A percentile compares a stretch with the other conserved stretches of the same genome.
phyloP scores from a whole-genome alignment of 768 basidiomycete genomes.

The Hemileccinum rubropunctum region DNA sequence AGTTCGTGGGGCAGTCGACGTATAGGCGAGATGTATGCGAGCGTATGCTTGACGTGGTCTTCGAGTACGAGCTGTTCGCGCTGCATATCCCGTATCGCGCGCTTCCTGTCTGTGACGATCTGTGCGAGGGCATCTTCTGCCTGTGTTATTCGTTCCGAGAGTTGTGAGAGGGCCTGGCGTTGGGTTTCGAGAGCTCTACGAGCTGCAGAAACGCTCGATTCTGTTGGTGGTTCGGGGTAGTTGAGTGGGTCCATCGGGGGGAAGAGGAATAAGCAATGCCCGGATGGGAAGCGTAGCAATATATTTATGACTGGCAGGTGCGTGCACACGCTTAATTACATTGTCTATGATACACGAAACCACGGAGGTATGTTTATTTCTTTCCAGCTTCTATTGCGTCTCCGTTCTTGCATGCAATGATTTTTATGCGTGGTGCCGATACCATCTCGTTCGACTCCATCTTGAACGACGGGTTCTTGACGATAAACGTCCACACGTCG shows the following conservation, averaged over 20 bases:
- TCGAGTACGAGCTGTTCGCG: slow-evolving; percentile 48
- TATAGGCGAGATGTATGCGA: slow-evolving; percentile 72
- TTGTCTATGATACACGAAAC: no score
- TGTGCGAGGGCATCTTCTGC: slow-evolving; percentile 58
- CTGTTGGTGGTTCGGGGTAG: slow-evolving; percentile 61
- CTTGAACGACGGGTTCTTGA: slow-evolving; percentile 90
- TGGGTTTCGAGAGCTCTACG: slow-evolving; percentile 41
- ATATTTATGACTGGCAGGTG: no score
- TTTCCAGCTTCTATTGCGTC: slow-evolving; percentile 83
- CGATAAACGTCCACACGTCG: slow-evolving; percentile 99
- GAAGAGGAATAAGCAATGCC: slow-evolving; percentile 6
- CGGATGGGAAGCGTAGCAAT: slow-evolving; percentile 26
- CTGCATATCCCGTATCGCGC: slow-evolving; percentile 53
- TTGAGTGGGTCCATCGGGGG: slow-evolving; percentile 25
- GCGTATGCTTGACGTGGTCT: slow-evolving; percentile 44
- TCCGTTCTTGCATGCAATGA: slow-evolving; percentile 97
- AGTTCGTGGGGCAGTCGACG: slow-evolving; percentile 69
- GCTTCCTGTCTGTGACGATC: slow-evolving; percentile 53
- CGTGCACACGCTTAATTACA: no score
- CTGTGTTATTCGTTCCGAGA: slow-evolving; percentile 47
- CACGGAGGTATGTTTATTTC: slow-evolving; percentile 55
- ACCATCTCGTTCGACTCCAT: slow-evolving; percentile 90
- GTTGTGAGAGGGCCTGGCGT: slow-evolving; percentile 22
- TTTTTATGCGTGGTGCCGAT: slow-evolving; percentile 80
- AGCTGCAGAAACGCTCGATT: slow-evolving; percentile 50